Base-by-base conservation (phyloP, 805 yeast genomes). In the Sugiyamaella qingdaonensis region DNA sequence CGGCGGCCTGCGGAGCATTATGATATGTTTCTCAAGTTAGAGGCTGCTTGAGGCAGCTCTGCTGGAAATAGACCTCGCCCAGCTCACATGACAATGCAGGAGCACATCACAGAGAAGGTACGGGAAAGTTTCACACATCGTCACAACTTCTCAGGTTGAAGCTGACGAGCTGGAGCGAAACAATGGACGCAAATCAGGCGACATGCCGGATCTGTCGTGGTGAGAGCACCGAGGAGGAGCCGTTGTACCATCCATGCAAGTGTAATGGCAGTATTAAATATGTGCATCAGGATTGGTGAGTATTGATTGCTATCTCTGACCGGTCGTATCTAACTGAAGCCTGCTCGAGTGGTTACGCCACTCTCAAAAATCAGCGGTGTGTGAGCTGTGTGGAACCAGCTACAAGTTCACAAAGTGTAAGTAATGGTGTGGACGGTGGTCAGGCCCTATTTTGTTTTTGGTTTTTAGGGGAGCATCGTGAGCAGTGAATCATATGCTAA, bases 161-260 rank as follows among this genome's bases (percentile, higher is more conserved):
- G 29, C 29, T 24, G 3, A 24, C 29, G 29, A 24, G 29, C 7
- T 24, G 29, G 7, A 24, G 29, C 29, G 29, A 24, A 4, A 24
- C 7, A 24, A n/a, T 39, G 27, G 35, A 32, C 39, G 37, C 34
- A 14, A 51, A 53, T 32, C 85, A 78, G 54, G 77, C 74, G 32
- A 78, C 85, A 2, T 94, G 99, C 69, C 85, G 99, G 55, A 91
- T 94, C 45, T 94, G 99, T 66, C 85, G 97, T 49, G 92, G 95
- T 36, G 98, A 89, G 61, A 91, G 80, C n/a, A 81, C 94, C 0
- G 72, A 70, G 0, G 81, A 78, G 0, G 88, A 87, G 58, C 97
- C 97, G 2, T 73, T 94, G 45, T 85, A 79, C 58, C 91, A 87
- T 68, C 99, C 99, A 2, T 94, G 99, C 70, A 84, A 81, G 63